Base-by-base conservation (phyloP, 164 flowering plant species). In the Nymphaea colorata region DNA sequence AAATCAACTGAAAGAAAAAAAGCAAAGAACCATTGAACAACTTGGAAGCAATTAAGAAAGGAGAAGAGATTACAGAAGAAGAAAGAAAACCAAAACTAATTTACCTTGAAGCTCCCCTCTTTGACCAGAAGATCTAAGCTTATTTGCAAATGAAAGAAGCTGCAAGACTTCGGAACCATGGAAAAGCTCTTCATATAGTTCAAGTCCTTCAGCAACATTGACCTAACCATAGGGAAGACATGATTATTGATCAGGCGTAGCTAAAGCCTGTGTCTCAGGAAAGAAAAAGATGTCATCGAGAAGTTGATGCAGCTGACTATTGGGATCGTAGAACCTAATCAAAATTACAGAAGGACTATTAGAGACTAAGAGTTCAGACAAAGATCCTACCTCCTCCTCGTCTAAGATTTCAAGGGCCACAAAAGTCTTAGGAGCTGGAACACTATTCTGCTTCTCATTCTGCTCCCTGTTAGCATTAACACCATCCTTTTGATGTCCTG, bases 91-190 rank as follows among this genome's bases (percentile, higher is more conserved):
- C 36, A 25, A 25, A 25, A 25, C 36, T 25, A 25, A 25, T 25
- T 86, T 86, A 77, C 98, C 98, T 90, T 81, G 90, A 64, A 85
- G 73, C 43, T 90, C 86, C 67, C 94, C 94, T 75, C 78, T 82
- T 66, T 74, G 81, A 53, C 98, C 98, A 3, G 93, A 78, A 70
- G 84, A 76, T 80, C 91, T 90, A 74, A 88, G 69, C 72, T 90
- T 96, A 82, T 86, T 84, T 41, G 78, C 91, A 77, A 87, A 68
- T 16, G 81, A 79, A 60, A 82, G 70, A 70, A 92, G 76, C 67
- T 76, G 83, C 60, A 86, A 78, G 66, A 88, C 80, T 76, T 87
- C 90, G 7, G 83, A 72, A 41, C 67, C 80, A 72, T 79, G 81
- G 64, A 80, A 64, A 3, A 88, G 69, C 6, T 83, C 82, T 71